Evolutionary conservation across 805 yeast species (phyloP).

Genomic region (Saccharomycopsis lassenensis): DNA sequence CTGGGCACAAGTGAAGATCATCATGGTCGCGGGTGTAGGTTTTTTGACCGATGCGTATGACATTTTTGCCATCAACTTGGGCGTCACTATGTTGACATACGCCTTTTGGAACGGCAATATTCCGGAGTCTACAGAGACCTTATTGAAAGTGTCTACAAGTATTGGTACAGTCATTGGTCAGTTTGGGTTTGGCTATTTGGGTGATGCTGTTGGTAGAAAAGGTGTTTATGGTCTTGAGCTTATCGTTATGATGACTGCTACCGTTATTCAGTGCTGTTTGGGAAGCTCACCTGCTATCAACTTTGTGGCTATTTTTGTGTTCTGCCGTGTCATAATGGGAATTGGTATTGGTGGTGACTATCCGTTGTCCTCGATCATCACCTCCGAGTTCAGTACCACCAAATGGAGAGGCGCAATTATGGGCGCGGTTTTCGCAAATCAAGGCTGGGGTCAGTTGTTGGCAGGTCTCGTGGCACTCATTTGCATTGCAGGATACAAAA

Average conservation of each 20-base stretch:
- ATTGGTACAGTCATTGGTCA: slow-evolving; percentile 94
- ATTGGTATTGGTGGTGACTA: slow-evolving; percentile 97
- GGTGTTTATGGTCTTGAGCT: slow-evolving; percentile 79
- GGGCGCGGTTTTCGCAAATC: slow-evolving; percentile 95
- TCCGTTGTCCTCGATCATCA: slow-evolving; percentile 82
- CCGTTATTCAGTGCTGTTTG: slow-evolving; percentile 63
- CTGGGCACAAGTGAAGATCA: slow-evolving; percentile 75
- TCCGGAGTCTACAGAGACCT: slow-evolving; percentile 64
- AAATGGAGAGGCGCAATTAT: slow-evolving; percentile 97
- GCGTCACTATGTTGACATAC: slow-evolving; percentile 64
- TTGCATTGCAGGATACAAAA: slow-evolving; percentile 67
- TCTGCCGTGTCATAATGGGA: slow-evolving; percentile 83
- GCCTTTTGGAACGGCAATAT: slow-evolving; percentile 57
- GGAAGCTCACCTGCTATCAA: slow-evolving; percentile 64
- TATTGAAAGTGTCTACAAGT: slow-evolving; percentile 80
- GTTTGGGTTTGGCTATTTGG: slow-evolving; percentile 70
- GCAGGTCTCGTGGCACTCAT: slow-evolving; percentile 79
- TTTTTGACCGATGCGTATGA: slow-evolving; percentile 90
- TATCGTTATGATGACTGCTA: slow-evolving; percentile 71
- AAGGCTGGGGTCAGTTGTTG: slow-evolving; percentile 89
- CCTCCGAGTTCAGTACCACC: slow-evolving; percentile 87
- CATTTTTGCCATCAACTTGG: slow-evolving; percentile 81
- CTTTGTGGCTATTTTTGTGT: slow-evolving; percentile 63
- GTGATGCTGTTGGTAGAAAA: slow-evolving; percentile 79
- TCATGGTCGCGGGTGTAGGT: slow-evolving; percentile 85